Percentiles rank a stretch among this genome's conserved stretches.
Conservation (phyloP, 2,329 filamentous ascomycete genomes). For the Aspergillus versicolor region DNA sequence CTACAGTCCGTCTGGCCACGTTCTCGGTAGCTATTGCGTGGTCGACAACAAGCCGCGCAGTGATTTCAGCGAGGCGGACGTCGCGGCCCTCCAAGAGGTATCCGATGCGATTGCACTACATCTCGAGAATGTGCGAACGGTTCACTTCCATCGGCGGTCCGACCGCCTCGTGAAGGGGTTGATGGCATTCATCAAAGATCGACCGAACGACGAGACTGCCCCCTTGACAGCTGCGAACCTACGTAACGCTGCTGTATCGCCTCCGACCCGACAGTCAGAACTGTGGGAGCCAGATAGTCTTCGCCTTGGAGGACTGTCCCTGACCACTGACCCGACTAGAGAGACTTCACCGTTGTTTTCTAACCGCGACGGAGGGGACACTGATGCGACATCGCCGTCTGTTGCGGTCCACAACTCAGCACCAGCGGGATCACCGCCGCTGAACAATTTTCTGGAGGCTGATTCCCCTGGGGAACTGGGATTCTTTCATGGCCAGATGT, state of each 20-base stretch:
- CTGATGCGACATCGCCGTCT: not conserved
- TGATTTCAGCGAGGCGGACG: slow-evolving; percentile 35
- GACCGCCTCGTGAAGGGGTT: slow-evolving; percentile 57
- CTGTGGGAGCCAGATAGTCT: not conserved
- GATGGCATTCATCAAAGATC: slow-evolving; percentile 46
- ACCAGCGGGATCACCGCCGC: too few species aligned
- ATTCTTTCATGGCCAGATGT: not conserved
- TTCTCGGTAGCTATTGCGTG: slow-evolving; percentile 60
- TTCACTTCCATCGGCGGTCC: slow-evolving; percentile 52
- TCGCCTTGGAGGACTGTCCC: not conserved
- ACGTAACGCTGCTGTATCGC: not conserved
- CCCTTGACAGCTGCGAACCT: not conserved
- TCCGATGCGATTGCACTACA: slow-evolving; percentile 53
- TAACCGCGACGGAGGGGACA: not conserved
- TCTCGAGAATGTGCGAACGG: slow-evolving; percentile 54
- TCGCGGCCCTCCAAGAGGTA: slow-evolving; percentile 12
- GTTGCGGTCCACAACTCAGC: not conserved
- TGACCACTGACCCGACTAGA: not conserved
- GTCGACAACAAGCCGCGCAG: slow-evolving; percentile 55
- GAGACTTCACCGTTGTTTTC: not conserved
- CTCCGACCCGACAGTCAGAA: not conserved
- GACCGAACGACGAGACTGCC: not conserved
- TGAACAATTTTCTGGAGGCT: not conserved
- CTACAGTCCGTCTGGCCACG: slow-evolving; percentile 52
- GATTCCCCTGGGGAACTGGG: not conserved